These are phyloP conservation scores for Saccharomyces cerevisiae DNA, from an alignment of 805 yeast genomes.

Conservation along the genomic window DNA sequence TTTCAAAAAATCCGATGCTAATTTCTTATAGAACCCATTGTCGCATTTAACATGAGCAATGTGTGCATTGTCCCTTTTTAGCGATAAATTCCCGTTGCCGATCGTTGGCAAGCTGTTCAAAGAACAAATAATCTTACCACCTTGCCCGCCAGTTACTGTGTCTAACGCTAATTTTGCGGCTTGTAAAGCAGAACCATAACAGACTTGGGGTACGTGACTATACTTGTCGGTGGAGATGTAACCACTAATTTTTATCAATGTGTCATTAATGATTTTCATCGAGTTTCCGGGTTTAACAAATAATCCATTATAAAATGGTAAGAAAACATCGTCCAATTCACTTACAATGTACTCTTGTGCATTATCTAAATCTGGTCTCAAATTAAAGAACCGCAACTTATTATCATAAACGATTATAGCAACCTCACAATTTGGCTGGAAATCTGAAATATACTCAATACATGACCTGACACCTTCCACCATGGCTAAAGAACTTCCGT, in stretches of 20 bases:
- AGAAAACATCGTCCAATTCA: slow-evolving; percentile 52
- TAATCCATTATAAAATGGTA: slow-evolving; percentile 72
- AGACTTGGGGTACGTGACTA: slow-evolving; percentile 42
- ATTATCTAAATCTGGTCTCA: slow-evolving; percentile 46
- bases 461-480: slow-evolving; percentile 63
- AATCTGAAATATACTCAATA: slow-evolving; percentile 30
- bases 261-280: slow-evolving; percentile 52
- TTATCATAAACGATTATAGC: slow-evolving; percentile 74
- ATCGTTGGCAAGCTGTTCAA: slow-evolving; percentile 65
- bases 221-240: slow-evolving; percentile 30
- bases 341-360: slow-evolving; percentile 53
- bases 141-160: slow-evolving; percentile 45
- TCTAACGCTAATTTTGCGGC: slow-evolving; percentile 58
- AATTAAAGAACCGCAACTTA: slow-evolving; percentile 61
- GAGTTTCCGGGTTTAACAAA: slow-evolving; percentile 74
- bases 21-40: slow-evolving; percentile 49
- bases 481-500: slow-evolving; percentile 45
- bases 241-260: slow-evolving; percentile 43
- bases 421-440: slow-evolving; percentile 41
- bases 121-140: slow-evolving; percentile 73
- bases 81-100: slow-evolving; percentile 68
- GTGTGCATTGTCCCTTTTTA: slow-evolving; percentile 35
- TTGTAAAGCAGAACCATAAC: slow-evolving; percentile 71
- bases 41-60: slow-evolving; percentile 51
- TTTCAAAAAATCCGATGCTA: slow-evolving; percentile 49